A percentile compares a stretch with the other conserved stretches of the same genome.
Conservation (phyloP, 2,329 filamentous ascomycete species). For the Trichophyton equinum region DNA sequence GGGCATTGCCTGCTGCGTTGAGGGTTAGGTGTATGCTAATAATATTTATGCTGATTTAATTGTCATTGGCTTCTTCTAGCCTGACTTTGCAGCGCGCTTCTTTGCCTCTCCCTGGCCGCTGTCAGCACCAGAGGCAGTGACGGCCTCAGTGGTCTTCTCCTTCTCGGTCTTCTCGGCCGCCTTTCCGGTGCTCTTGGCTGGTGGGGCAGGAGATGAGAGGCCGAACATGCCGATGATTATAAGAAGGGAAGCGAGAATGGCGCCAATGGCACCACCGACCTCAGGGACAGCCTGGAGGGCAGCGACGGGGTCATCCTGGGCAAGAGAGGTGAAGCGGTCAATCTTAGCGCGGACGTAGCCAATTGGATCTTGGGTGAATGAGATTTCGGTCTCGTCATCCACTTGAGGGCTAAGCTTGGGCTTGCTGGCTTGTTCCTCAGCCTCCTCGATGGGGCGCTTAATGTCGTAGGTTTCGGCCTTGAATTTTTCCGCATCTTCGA, state of each 20-base stretch:
- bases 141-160: conserved; percentile 39
- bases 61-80: not conserved
- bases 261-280: conserved; percentile 68
- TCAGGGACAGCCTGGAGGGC: conserved; percentile 85
- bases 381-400: conserved; percentile 59
- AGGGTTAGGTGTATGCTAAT: not conserved
- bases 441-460: conserved; percentile 75
- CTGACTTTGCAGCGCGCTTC: conserved; percentile 39
- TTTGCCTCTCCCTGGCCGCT: conserved; percentile 62
- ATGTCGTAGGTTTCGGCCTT: conserved; percentile 78
- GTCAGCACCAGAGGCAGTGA: conserved; percentile 48
- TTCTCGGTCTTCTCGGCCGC: conserved; percentile 44
- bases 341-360: conserved; percentile 83
- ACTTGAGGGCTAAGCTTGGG: conserved; percentile 50
- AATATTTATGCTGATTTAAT: not conserved
- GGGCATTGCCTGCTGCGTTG: not conserved
- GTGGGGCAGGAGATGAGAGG: conserved; percentile 48
- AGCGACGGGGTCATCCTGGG: conserved; percentile 67
- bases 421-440: conserved; percentile 63
- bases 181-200: conserved; percentile 64
- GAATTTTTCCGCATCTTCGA: conserved; percentile 82
- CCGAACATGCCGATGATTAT: conserved; percentile 56
- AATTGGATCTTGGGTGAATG: conserved; percentile 84
- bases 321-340: conserved; percentile 77
- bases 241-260: conserved; percentile 56